phyloP scores from a whole-genome alignment of 1,284 basidiomycete species.

The Singerocomus inundabilis region DNA sequence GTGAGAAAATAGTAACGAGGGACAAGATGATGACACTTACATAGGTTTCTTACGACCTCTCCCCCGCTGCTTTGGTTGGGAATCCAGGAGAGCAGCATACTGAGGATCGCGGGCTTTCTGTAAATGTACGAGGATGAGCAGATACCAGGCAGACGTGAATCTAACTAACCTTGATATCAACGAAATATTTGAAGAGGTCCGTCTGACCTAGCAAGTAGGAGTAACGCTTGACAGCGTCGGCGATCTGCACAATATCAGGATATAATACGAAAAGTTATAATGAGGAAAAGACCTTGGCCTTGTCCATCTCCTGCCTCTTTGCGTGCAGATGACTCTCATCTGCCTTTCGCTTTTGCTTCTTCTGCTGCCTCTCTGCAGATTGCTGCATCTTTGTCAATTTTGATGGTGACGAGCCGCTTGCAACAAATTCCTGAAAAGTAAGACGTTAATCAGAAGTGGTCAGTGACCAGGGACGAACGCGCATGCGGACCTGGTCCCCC shows the following conservation, averaged over 20 bases:
- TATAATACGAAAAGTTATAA: not conserved
- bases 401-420: slow-evolving; percentile 38
- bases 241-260: slow-evolving; percentile 49
- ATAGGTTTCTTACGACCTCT: slow-evolving; percentile 77
- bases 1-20: slow-evolving; percentile 2
- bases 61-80: slow-evolving; percentile 77
- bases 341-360: slow-evolving; percentile 64
- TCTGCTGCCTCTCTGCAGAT: slow-evolving; percentile 44
- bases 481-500: slow-evolving; percentile 42
- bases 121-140: slow-evolving; percentile 4
- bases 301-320: slow-evolving; percentile 78
- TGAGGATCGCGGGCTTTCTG: slow-evolving; percentile 90
- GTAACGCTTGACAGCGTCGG: slow-evolving; percentile 95
- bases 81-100: slow-evolving; percentile 87
- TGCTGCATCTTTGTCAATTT: slow-evolving; percentile 40
- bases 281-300: slow-evolving; percentile 60
- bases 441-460: slow-evolving; percentile 2
- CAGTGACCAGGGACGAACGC: slow-evolving; percentile 8
- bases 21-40: slow-evolving; percentile 44
- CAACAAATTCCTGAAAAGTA: slow-evolving; percentile 27
- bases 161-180: slow-evolving; percentile 80
- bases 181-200: slow-evolving; percentile 94
- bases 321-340: slow-evolving; percentile 66
- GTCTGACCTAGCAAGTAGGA: slow-evolving; percentile 94
- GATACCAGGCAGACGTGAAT: not conserved